These are phyloP conservation scores for Nemania abortiva DNA, from an alignment of 2,329 filamentous ascomycete genomes.

Conservation along the genomic window DNA sequence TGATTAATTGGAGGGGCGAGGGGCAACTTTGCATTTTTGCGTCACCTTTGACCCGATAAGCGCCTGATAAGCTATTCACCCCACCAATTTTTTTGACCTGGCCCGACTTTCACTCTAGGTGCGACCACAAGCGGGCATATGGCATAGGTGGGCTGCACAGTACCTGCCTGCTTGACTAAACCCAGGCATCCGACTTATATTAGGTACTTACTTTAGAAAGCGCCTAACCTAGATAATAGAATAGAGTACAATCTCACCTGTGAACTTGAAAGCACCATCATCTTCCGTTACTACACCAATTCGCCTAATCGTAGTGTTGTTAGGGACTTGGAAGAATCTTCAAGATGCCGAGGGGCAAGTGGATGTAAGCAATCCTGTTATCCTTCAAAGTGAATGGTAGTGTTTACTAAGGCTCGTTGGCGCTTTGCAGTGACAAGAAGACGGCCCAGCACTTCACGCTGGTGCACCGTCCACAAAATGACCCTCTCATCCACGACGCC, in stretches of 20 bases:
- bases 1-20: conserved; percentile 55
- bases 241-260: not conserved
- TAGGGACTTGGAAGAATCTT: conserved; percentile 18
- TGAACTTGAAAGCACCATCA: not conserved
- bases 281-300: not conserved
- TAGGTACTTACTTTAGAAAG: not conserved
- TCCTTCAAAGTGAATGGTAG: not conserved
- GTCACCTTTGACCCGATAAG: conserved; percentile 44
- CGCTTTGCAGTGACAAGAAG: conserved; percentile 78
- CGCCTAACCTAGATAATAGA: not conserved
- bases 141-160: not conserved
- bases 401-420: conserved; percentile 20
- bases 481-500: conserved; percentile 94
- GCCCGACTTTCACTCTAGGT: not conserved
- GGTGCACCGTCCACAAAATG: conserved; percentile 96
- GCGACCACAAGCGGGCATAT: no score
- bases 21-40: conserved; percentile 57
- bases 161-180: not conserved
- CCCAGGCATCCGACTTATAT: not conserved
- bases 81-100: conserved; percentile 49
- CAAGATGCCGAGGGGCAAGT: conserved; percentile 81
- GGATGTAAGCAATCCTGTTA: conserved; percentile 69
- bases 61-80: conserved; percentile 48
- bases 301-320: not conserved
- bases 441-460: conserved; percentile 92